Base-by-base conservation (phyloP, 2,329 filamentous ascomycete species). In the Oidium heveae region DNA sequence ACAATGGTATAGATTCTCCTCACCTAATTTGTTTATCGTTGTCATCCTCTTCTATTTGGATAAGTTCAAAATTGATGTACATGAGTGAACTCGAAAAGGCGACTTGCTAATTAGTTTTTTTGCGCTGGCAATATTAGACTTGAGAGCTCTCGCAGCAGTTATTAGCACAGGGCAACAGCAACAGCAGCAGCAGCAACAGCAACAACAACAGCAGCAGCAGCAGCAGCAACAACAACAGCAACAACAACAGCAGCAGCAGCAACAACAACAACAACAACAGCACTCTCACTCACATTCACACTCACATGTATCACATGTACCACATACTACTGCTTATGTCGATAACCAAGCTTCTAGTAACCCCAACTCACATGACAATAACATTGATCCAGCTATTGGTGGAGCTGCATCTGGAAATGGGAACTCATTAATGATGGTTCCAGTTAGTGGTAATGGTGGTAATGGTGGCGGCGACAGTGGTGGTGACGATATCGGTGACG, bases 401-500 rank as follows among this genome's bases (percentile, higher is more conserved):
- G 63, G 63, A 33, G 16, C 33, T 24, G 22, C 44, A 12, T 28
- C 20, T 12, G 18, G 22, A 15, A 34, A 18, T n/a, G 56, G 56
- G 34, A 57, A 57, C 47, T 61, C 58, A 54, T 63, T 63, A 56
- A 65, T 65, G 60, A 63, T 64, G 61, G 28, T 32, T 32, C 28
- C 28, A 6, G 28, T 32, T 32, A 32, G 28, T 8, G 28, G 28
- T 32, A 32, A 8, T 32, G 9, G 28, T 32, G 28, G 28, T 8
- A 61, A 59, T 49, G 59, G 57, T 28, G 61, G 61, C 49, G 62
- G 58, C 37, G 63, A 63, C 43, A 61, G 60, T 44, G 63, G 63
- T 56, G 63, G 60, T 51, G 63, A 64, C 52, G 62, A 65, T 41
- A 44, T 62, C 55, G 60, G 58, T 15, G 64, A 84, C 58, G 76